These are phyloP conservation scores for Psilocybe subaeruginosa DNA, from an alignment of 768 basidiomycete species.

Conservation along the genomic window DNA sequence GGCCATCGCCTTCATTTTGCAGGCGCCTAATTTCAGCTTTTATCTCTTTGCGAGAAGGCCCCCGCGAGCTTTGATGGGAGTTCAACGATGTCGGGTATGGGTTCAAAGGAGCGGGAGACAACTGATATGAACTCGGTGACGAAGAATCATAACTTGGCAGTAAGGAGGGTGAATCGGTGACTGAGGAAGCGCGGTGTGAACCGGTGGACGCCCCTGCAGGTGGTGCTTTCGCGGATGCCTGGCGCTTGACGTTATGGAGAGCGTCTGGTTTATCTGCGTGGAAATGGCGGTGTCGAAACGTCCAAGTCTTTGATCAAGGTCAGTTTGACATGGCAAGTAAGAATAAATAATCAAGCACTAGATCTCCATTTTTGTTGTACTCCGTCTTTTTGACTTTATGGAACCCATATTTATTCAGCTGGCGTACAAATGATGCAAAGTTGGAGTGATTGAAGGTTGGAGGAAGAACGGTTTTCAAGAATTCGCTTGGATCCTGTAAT, in stretches of 20 bases:
- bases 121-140: background rate
- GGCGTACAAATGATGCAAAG: slow-evolving; percentile 87
- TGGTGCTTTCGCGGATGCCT: slow-evolving; percentile 32
- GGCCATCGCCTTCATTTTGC: too few species aligned
- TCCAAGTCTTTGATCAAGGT: slow-evolving; percentile 42
- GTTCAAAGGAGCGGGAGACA: background rate
- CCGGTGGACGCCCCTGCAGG: background rate
- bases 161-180: background rate
- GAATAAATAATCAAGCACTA: slow-evolving; percentile 34
- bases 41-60: background rate
- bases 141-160: background rate
- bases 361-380: slow-evolving; percentile 66
- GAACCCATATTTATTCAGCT: slow-evolving; percentile 94
- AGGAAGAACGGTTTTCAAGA: slow-evolving; percentile 85
- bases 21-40: too few species aligned
- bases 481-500: slow-evolving; percentile 50
- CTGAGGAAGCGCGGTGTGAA: background rate
- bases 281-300: slow-evolving; percentile 57
- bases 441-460: slow-evolving; percentile 93
- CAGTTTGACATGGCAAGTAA: background rate
- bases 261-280: slow-evolving; percentile 52
- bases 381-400: slow-evolving; percentile 93
- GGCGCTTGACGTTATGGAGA: slow-evolving; percentile 57
- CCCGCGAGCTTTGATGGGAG: background rate
- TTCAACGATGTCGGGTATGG: background rate